Evolutionary conservation across 169 alveolate species (phyloP), one percentile per base, ranked within the genome.

Genomic region (Plasmodium chabaudi): DNA sequence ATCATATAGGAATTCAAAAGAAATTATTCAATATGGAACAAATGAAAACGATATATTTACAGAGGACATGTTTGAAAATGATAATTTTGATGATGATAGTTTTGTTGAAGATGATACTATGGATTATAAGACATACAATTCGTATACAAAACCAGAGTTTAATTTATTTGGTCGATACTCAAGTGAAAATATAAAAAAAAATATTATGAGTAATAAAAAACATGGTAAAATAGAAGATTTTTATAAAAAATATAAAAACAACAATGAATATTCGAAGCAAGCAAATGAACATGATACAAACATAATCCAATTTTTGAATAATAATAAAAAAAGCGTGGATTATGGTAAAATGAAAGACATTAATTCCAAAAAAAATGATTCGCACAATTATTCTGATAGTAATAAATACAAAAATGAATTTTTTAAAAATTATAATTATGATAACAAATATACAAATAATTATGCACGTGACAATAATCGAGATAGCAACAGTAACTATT

Each of bases 1-100:
- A 63, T 21, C 65, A 15, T 77, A 77, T 44, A 42, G 9, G 17
- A 77, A 77, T 57, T 65, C 74, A 57, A 77, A 77, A 69, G 74
- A 77, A 13, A 64, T 47, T n/a, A 27, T 68, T 13, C 75, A 49
- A 7, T 77, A 77, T 77, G 75, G 75, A 12, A 42, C 47, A 15
- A 63, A 77, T n/a, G 88, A 77, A 77, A 51, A 77, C 55, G 88
- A 77, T 39, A 55, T 64, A 9, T 77, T 77, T 39, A 42, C 74
- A n/a, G 88, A 77, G n/a, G 79, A 77, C 44, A 77, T 77, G 7
- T 51, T 57, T 63, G 88, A 77, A 77, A 77, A 77, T 44, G 88
- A 77, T 15, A 77, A 64, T 77, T 77, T 77, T 77, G 73, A 77
- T n/a, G 88, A 77, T 34, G 59, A 47, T 49, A 53, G 65, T 47